phyloP scores from a whole-genome alignment of 495 filamentous ascomycete species.

The Darksidea phi region DNA sequence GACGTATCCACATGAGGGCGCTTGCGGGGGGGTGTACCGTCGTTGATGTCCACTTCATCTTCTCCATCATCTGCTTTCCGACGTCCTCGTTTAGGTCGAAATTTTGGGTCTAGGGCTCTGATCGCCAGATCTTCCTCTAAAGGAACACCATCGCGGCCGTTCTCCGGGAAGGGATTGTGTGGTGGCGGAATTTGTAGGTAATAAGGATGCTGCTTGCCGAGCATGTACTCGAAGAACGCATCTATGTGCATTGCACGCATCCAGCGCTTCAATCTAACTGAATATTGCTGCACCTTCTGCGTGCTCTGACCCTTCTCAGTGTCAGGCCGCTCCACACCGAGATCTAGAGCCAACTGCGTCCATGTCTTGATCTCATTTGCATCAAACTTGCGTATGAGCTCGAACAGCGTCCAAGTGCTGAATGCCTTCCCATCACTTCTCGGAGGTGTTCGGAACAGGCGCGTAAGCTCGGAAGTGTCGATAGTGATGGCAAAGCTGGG shows the following conservation, averaged over 20 bases:
- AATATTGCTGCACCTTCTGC: conserved; percentile 97
- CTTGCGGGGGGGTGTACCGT: conserved; percentile 50
- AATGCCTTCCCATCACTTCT: conserved; percentile 92
- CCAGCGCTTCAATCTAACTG: conserved; percentile 94
- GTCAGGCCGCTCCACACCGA: conserved; percentile 87
- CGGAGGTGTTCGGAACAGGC: conserved; percentile 78
- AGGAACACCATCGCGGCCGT: conserved; percentile 79
- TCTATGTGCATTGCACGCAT: conserved; percentile 98
- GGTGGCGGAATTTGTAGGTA: conserved; percentile 74
- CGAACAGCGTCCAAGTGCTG: conserved; percentile 75
- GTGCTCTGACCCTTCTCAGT: conserved; percentile 84
- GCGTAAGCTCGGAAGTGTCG: conserved; percentile 62
- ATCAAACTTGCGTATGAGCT: conserved; percentile 80
- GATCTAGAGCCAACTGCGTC: conserved; percentile 82
- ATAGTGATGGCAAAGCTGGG: conserved; percentile 41
- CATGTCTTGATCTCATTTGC: conserved; percentile 92
- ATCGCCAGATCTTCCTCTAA: conserved; percentile 91
- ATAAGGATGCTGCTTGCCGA: conserved; percentile 77
- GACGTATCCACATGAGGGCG: conserved; percentile 69
- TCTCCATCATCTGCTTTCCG: conserved; percentile 79
- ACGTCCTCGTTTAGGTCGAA: conserved; percentile 83
- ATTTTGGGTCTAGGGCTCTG: conserved; percentile 82
- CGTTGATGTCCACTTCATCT: conserved; percentile 51
- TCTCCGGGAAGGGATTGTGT: conserved; percentile 61
- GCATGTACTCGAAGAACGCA: conserved; percentile 90